Evolutionary conservation across 176 grass and related monocot species (phyloP).

Genomic region (Avena atlantica): DNA sequence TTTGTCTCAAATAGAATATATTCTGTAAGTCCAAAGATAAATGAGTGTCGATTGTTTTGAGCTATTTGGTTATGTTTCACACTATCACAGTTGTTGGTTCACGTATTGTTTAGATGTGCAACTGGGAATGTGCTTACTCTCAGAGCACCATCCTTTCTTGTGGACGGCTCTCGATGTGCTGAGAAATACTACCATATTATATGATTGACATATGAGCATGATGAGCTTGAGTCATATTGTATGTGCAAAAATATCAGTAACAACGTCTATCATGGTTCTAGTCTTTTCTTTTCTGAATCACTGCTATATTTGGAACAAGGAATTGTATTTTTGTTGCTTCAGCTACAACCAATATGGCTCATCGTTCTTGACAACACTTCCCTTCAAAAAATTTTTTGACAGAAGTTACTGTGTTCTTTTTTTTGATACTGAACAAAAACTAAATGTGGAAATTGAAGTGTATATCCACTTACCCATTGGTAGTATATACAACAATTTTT

Average conservation of each 20-base stretch:
- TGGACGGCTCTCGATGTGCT: background rate
- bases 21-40: conserved; percentile 66
- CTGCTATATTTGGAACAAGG: background rate
- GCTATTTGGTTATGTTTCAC: conserved; percentile 29
- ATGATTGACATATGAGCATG: background rate
- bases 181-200: conserved; percentile 19
- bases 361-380: background rate
- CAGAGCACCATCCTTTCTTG: conserved; percentile 8
- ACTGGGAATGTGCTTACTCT: conserved; percentile 1
- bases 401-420: background rate
- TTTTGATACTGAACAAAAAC: background rate
- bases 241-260: background rate
- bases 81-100: background rate
- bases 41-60: conserved; percentile 19
- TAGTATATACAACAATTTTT: too few relatives aligned
- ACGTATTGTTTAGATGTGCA: conserved; percentile 24
- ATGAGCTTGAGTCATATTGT: background rate
- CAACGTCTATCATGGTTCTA: background rate
- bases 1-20: background rate
- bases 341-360: background rate
- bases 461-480: background rate
- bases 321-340: background rate
- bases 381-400: background rate
- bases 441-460: background rate
- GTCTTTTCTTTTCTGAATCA: background rate